Evolutionary conservation across 2,329 filamentous ascomycete species (phyloP), one percentile per base, ranked within the genome.

Genomic region (Calonectria pseudoturangicola): DNA sequence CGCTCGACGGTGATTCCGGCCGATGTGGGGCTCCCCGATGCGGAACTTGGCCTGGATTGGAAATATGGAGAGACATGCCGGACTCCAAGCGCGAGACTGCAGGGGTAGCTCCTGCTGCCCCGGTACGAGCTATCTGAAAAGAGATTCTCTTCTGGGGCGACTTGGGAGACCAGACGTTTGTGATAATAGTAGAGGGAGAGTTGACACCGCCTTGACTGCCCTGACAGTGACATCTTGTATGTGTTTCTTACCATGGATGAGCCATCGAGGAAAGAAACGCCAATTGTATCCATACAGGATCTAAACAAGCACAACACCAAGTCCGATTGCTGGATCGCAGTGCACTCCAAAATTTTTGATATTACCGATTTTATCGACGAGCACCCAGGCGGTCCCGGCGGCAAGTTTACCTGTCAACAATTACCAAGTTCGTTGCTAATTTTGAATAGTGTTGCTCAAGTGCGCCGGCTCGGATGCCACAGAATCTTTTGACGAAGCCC

Each of bases 311-410:
- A 92, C 78, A 88, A 86, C 68, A 85, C 15, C 77, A 84, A 41
- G 78, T 86, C 66, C 82, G 80, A 92, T 75, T 88, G 89, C 77
- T 95, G 93, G 93, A 89, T 94, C 71, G 92, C 93, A 21, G 88
- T 94, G 27, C 89, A 94, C 81, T 89, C 89, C 56, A 88, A 89
- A 77, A 91, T 94, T 33, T 94, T 92, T 87, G 92, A 95, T 80
- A 84, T 95, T 60, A 93, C 92, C 3, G 88, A 91, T 2, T 94
- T 94, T 77, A 86, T 92, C 18, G 76, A 81, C 30, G 77, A 82
- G 48, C 84, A 86, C 47, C 84, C 84, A 0, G 84, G 84, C 12
- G 84, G 84, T 1, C 75, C 80, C 5, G 78, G 73, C 83, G 83
- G 83, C 81, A 64, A 69, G 77, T 70, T 70, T 7, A 56, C 33